A percentile compares a stretch with the other conserved stretches of the same genome.
These are phyloP conservation scores for Firmiana major DNA, from an alignment of 345 rosid genomes.

Conservation along the genomic window DNA sequence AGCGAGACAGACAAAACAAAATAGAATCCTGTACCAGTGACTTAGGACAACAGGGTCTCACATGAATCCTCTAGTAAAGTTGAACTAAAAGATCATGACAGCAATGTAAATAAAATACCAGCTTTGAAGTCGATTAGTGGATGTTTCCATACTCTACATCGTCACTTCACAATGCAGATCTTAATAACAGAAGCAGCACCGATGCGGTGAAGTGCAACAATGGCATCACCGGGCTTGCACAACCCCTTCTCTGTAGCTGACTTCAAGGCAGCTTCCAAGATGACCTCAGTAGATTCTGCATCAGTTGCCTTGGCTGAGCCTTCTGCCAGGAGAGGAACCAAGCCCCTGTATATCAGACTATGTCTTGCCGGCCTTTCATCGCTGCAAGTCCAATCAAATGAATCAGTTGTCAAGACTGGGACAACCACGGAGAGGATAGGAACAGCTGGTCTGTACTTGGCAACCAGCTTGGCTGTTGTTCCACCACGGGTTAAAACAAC, in stretches of 20 bases:
- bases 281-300: conserved; percentile 79
- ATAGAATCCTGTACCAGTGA: conserved; percentile 5
- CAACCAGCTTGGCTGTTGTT: conserved; percentile 79
- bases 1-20: neutral
- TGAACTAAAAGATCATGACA: neutral
- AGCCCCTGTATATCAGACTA: conserved; percentile 79
- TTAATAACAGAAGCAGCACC: conserved; percentile 84
- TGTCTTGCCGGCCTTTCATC: conserved; percentile 93
- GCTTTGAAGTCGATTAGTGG: conserved; percentile 2
- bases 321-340: conserved; percentile 77
- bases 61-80: conserved; percentile 7
- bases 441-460: conserved; percentile 92
- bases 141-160: conserved; percentile 13
- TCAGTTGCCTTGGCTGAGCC: conserved; percentile 94
- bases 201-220: conserved; percentile 80
- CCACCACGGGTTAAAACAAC: conserved; percentile 90
- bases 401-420: conserved; percentile 76
- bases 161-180: conserved; percentile 72
- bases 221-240: conserved; percentile 72
- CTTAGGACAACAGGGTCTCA: neutral
- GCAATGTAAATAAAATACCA: neutral
- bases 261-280: conserved; percentile 66
- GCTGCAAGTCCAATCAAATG: conserved; percentile 84
- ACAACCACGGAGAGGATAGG: conserved; percentile 88
- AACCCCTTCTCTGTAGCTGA: conserved; percentile 59